These are phyloP conservation scores for Pseudoturritis turrita DNA, from an alignment of 345 rosid species.

Conservation along the genomic window DNA sequence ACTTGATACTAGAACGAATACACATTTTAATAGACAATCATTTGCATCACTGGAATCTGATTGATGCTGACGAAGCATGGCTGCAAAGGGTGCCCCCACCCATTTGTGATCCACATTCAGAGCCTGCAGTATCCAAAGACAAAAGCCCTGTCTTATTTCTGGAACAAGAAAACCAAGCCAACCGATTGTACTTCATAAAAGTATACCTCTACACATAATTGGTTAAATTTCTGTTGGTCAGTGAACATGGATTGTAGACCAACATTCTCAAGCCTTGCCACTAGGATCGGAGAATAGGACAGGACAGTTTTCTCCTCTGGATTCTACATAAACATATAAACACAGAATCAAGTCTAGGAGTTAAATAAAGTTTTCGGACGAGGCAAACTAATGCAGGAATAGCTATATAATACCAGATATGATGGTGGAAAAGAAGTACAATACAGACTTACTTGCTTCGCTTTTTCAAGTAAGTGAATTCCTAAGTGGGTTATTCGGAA, in stretches of 20 bases:
- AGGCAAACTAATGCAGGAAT: conserved; percentile 9
- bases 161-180: conserved; percentile 18
- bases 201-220: conserved; percentile 61
- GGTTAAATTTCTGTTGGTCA: conserved; percentile 66
- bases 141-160: conserved; percentile 3
- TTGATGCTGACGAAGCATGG: conserved; percentile 82
- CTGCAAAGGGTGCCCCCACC: conserved; percentile 79
- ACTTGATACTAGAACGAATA: conserved; percentile 52
- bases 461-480: conserved; percentile 66
- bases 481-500: conserved; percentile 61
- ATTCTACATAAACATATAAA: conserved; percentile 46
- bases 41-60: conserved; percentile 41
- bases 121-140: conserved; percentile 45
- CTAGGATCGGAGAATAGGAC: conserved; percentile 48
- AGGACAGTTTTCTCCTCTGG: conserved; percentile 39
- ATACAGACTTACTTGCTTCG: conserved; percentile 49
- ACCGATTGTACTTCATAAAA: not conserved
- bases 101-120: conserved; percentile 69
- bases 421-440: conserved; percentile 4
- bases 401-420: not conserved
- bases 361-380: conserved; percentile 10
- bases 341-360: conserved; percentile 20
- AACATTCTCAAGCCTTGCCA: conserved; percentile 58
- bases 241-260: conserved; percentile 55
- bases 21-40: conserved; percentile 49